Percentiles rank a stretch among this genome's conserved stretches.
phyloP scores from a whole-genome alignment of 352 stramenopile genomes.

The Phytopythium cucurbitacearum region DNA sequence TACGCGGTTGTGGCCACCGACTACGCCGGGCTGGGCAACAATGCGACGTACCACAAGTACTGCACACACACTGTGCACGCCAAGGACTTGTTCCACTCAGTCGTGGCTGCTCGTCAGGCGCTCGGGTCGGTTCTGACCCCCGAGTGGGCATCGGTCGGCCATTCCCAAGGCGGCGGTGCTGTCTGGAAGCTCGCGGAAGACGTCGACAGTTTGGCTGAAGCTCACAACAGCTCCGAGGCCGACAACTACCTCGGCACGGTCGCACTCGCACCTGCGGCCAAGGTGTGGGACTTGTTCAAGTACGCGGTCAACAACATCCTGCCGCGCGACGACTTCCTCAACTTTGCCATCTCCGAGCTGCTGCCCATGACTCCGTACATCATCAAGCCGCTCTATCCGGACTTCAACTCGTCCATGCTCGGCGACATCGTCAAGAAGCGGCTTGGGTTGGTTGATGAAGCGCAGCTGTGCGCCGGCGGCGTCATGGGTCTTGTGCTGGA shows the following conservation, averaged over 20 bases:
- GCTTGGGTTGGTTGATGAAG: constrained; percentile 4
- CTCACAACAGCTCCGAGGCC: constrained; percentile 4
- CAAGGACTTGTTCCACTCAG: constrained; percentile 11
- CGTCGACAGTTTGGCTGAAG: constrained; percentile 1
- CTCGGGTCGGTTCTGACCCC: constrained; percentile 1
- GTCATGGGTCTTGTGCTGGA: constrained; percentile 1
- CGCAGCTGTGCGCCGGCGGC: constrained; percentile 1
- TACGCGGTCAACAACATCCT: background rate
- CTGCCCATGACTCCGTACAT: constrained; percentile 1
- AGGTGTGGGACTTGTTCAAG: constrained; percentile 4
- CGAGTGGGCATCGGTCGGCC: constrained; percentile 6
- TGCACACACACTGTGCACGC: constrained; percentile 3
- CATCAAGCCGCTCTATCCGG: constrained; percentile 3
- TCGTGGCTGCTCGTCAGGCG: constrained; percentile 5
- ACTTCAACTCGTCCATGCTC: constrained; percentile 7
- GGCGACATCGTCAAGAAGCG: background rate
- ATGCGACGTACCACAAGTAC: constrained; percentile 9
- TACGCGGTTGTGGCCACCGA: constrained; percentile 10
- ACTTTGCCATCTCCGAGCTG: background rate
- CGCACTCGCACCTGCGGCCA: background rate
- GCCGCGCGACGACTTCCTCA: constrained; percentile 3
- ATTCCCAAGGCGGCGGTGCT: constrained; percentile 7
- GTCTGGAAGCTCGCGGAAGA: constrained; percentile 8
- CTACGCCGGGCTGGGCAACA: constrained; percentile 9
- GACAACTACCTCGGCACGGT: constrained; percentile 9